These are phyloP conservation scores for Lolium multiflorum DNA, from an alignment of 176 grass and related monocot species.

Conservation along the genomic window DNA sequence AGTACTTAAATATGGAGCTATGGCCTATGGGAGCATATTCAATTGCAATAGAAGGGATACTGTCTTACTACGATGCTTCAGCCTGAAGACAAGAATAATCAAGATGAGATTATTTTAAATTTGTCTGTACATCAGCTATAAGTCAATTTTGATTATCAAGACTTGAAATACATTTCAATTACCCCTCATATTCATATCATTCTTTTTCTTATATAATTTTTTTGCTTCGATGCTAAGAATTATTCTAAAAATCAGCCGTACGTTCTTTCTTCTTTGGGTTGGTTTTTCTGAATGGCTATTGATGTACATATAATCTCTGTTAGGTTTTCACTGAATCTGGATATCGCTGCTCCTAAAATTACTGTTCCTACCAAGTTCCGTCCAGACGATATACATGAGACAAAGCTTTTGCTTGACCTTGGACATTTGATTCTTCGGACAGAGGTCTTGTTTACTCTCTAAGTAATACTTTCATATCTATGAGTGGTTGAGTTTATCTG, in stretches of 20 bases:
- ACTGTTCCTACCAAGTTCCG: constrained; percentile 87
- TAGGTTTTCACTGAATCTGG: constrained; percentile 96
- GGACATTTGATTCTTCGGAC: constrained; percentile 92
- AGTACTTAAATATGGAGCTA: constrained; percentile 9
- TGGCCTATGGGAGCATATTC: constrained; percentile 31
- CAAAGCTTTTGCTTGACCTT: constrained; percentile 92
- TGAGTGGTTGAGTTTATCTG: constrained; percentile 31
- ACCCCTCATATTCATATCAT: neutral
- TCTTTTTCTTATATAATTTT: neutral
- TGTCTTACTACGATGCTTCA: constrained; percentile 40
- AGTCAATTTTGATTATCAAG: neutral
- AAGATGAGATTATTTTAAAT: constrained; percentile 21
- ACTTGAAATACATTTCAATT: constrained; percentile 21
- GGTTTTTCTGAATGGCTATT: constrained; percentile 16
- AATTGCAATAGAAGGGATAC: constrained; percentile 25
- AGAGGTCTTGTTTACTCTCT: constrained; percentile 53
- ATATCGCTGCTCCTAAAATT: constrained; percentile 98
- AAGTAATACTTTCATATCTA: constrained; percentile 37
- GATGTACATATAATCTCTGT: constrained; percentile 21
- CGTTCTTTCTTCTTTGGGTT: constrained; percentile 26
- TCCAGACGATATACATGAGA: constrained; percentile 85
- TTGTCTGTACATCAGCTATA: constrained; percentile 17
- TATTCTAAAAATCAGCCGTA: constrained; percentile 19
- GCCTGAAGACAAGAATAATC: constrained; percentile 19
- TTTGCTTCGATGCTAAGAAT: constrained; percentile 25